Evolutionary conservation across 169 alveolate genomes (phyloP).

Genomic region (Plasmodium chabaudi): DNA sequence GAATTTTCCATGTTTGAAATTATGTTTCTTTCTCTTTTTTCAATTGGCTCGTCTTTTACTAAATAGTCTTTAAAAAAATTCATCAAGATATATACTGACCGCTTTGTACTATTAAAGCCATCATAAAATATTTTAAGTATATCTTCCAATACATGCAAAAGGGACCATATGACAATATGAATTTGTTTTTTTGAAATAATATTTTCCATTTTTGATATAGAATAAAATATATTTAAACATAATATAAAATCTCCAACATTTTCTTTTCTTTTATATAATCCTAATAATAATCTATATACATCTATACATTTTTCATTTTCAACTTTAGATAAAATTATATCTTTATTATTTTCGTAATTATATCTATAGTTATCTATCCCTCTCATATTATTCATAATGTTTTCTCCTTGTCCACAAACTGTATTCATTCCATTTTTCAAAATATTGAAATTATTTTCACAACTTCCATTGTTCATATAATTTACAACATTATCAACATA

Average conservation of each 20-base stretch:
- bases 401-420: too few relatives aligned
- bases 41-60: background rate
- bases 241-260: constrained; percentile 68
- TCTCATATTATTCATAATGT: too few relatives aligned
- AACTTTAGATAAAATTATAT: background rate
- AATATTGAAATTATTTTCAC: too few relatives aligned
- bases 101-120: constrained; percentile 15
- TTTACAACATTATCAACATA: too few relatives aligned
- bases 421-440: too few relatives aligned
- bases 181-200: constrained; percentile 40
- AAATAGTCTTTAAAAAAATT: constrained; percentile 11
- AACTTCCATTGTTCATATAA: too few relatives aligned
- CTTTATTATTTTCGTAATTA: background rate
- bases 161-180: constrained; percentile 29
- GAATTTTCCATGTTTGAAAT: background rate
- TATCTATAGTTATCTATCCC: background rate
- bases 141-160: constrained; percentile 51
- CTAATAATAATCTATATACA: constrained; percentile 51
- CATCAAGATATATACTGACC: constrained; percentile 56
- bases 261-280: constrained; percentile 51
- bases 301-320: constrained; percentile 34
- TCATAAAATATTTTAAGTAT: constrained; percentile 19
- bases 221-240: constrained; percentile 43
- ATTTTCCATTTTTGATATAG: constrained; percentile 28
- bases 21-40: background rate